Conservation (phyloP, 371 early-diverging fungal species). For the Capillidium heterosporum region DNA sequence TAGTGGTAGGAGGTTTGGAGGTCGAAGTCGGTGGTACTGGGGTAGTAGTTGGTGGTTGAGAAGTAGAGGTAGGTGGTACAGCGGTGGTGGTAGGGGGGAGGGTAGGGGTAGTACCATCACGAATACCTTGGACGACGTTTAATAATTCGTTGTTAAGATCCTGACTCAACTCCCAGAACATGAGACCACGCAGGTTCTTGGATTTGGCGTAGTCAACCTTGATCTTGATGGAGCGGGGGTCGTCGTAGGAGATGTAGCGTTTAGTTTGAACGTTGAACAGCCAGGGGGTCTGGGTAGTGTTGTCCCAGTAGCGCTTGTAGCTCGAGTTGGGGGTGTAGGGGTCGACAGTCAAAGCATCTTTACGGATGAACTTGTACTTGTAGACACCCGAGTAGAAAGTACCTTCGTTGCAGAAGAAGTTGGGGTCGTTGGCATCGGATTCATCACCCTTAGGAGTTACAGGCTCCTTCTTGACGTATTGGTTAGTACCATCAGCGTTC, state of each 20-base stretch:
- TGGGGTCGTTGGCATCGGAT: conserved; percentile 31
- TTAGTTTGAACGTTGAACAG: conserved; percentile 30
- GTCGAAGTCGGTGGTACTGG: not conserved
- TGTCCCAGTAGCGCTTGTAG: conserved; percentile 28
- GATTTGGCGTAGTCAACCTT: conserved; percentile 35
- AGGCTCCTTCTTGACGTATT: conserved; percentile 12
- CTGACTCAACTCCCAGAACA: conserved; percentile 31
- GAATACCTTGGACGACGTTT: conserved; percentile 2
- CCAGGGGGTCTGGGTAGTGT: conserved; percentile 45
- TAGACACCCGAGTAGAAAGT: conserved; percentile 30
- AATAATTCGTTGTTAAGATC: conserved; percentile 20
- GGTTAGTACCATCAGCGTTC: conserved; percentile 14
- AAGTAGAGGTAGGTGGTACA: not conserved
- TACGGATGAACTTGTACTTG: conserved; percentile 42
- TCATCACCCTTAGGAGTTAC: conserved; percentile 23
- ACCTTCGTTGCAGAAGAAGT: conserved; percentile 14
- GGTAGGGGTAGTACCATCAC: not conserved
- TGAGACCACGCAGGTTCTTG: conserved; percentile 34
- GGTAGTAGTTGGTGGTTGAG: not conserved
- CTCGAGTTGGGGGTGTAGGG: conserved; percentile 16
- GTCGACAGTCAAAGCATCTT: conserved; percentile 21
- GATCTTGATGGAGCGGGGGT: conserved; percentile 26
- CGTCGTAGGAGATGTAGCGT: conserved; percentile 43
- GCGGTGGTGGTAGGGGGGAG: not conserved
- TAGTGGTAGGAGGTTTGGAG: not conserved